These are phyloP conservation scores for Artemisia annua DNA, from an alignment of 129 eudicot genomes.

Conservation along the genomic window DNA sequence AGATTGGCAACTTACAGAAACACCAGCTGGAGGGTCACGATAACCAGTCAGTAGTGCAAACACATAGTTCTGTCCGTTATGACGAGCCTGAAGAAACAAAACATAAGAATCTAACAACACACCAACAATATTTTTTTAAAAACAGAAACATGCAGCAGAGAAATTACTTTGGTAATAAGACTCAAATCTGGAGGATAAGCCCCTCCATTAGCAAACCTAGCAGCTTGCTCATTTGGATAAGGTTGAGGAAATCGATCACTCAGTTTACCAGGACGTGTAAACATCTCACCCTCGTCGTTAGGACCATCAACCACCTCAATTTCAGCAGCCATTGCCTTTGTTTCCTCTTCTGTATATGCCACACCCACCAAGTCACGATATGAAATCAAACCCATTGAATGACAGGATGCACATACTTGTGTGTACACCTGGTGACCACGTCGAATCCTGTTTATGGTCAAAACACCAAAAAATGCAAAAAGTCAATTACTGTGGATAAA, in stretches of 20 bases:
- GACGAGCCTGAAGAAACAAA: constrained; percentile 65
- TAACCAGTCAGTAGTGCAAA: constrained; percentile 91
- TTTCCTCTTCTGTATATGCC: constrained; percentile 95
- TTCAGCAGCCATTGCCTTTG: constrained; percentile 97
- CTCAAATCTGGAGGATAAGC: constrained; percentile 96
- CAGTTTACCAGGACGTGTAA: constrained; percentile 85
- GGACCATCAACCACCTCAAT: constrained; percentile 97
- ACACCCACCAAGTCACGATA: constrained; percentile 93
- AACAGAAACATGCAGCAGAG: neutral
- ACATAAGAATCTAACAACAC: constrained; percentile 11
- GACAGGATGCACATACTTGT: constrained; percentile 96
- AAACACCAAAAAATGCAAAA: constrained; percentile 1
- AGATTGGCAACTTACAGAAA: constrained; percentile 49
- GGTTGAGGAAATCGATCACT: constrained; percentile 92
- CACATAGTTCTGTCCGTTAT: constrained; percentile 89
- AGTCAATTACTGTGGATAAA: neutral
- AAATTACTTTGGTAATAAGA: constrained; percentile 78
- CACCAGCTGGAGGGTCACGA: constrained; percentile 98
- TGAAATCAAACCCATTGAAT: constrained; percentile 84
- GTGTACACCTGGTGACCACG: constrained; percentile 96
- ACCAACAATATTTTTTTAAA: neutral
- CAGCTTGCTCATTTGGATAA: constrained; percentile 83
- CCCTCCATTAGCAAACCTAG: constrained; percentile 95
- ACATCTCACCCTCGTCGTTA: constrained; percentile 96
- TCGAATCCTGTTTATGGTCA: constrained; percentile 63